Evolutionary conservation across 495 filamentous ascomycete species (phyloP).

Genomic region (Venustampulla echinocandica): DNA sequence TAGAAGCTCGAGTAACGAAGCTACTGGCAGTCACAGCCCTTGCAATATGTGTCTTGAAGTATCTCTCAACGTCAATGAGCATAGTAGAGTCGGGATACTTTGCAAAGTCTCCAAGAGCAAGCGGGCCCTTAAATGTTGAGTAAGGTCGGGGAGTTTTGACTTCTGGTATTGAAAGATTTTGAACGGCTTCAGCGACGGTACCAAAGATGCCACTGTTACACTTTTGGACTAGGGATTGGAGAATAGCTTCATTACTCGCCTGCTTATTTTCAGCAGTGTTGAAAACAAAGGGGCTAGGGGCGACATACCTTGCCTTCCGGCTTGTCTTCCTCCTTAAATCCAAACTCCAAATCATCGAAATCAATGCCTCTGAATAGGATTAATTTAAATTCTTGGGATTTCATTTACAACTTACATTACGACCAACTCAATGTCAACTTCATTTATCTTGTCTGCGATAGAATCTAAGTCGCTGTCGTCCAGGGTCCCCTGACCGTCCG

Average conservation of each 20-base stretch:
- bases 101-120: conserved; percentile 70
- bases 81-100: conserved; percentile 64
- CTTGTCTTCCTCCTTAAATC: conserved; percentile 92
- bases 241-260: conserved; percentile 56
- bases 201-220: conserved; percentile 62
- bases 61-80: conserved; percentile 81
- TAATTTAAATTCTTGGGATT: background rate
- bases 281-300: background rate
- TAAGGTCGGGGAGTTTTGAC: conserved; percentile 65
- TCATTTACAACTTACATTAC: conserved; percentile 54
- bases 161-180: conserved; percentile 65
- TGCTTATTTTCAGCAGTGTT: conserved; percentile 22
- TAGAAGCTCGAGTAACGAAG: conserved; percentile 48
- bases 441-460: conserved; percentile 62
- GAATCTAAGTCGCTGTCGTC: conserved; percentile 56
- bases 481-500: conserved; percentile 64
- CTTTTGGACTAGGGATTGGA: conserved; percentile 53
- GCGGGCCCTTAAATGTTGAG: conserved; percentile 65
- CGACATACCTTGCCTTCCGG: conserved; percentile 49
- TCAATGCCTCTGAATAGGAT: conserved; percentile 64
- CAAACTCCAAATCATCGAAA: conserved; percentile 88
- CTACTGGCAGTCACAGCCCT: conserved; percentile 64
- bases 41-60: conserved; percentile 72
- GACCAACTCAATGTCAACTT: conserved; percentile 65
- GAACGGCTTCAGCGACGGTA: conserved; percentile 76